Conservation (phyloP, 139 green algal genomes). For the Volvox africanus region DNA sequence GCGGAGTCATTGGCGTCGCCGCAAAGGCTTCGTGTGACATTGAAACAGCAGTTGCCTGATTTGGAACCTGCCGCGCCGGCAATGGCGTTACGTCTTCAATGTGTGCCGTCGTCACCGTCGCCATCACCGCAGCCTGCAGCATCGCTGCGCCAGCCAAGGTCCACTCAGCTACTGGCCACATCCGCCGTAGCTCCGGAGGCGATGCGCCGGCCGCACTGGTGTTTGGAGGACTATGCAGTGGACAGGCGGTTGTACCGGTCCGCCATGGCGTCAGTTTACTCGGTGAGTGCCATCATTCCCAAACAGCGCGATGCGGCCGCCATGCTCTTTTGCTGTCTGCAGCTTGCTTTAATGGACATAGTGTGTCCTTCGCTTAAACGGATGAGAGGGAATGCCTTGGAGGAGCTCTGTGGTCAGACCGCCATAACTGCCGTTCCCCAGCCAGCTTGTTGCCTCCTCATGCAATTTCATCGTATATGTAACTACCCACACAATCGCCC, state of each 20-base stretch:
- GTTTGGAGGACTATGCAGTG: slow-evolving; percentile 12
- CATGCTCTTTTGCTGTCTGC: too few species aligned
- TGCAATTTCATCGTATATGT: too few species aligned
- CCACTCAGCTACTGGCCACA: background rate
- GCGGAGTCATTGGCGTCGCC: background rate
- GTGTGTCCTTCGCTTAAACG: too few species aligned
- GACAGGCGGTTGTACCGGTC: background rate
- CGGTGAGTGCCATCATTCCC: background rate
- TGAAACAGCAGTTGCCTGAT: background rate
- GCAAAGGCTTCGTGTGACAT: background rate
- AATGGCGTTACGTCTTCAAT: background rate
- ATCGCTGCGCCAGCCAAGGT: background rate
- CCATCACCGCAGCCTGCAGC: background rate
- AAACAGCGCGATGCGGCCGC: too few species aligned
- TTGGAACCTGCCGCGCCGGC: background rate
- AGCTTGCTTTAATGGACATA: too few species aligned
- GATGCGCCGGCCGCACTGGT: background rate
- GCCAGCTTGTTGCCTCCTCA: too few species aligned
- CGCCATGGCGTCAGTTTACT: background rate
- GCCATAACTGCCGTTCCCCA: too few species aligned
- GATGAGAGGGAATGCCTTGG: background rate
- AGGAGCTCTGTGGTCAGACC: background rate
- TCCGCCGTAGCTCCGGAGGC: background rate
- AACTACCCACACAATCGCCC: background rate
- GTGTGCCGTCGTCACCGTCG: background rate